Percentiles rank a stretch among this genome's conserved stretches.
These are phyloP conservation scores for Thelephora ganbajun DNA, from an alignment of 768 basidiomycete species.

Conservation along the genomic window DNA sequence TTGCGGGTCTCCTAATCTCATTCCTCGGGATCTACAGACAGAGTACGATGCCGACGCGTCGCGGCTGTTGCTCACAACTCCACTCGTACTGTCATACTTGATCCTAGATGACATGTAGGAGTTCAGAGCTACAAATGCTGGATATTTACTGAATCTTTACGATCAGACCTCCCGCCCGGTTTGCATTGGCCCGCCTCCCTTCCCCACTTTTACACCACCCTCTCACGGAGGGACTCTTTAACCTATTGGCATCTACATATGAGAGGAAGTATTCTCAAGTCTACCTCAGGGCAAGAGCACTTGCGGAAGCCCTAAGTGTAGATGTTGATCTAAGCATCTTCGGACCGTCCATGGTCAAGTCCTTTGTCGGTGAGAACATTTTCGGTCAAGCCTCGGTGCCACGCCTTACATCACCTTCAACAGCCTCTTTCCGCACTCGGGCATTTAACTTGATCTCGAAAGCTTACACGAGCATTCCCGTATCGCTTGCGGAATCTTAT, in stretches of 20 bases:
- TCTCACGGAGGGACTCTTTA: constrained; percentile 30
- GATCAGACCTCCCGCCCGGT: constrained; percentile 42
- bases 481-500: constrained; percentile 40
- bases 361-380: constrained; percentile 37
- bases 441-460: constrained; percentile 42
- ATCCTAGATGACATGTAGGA: constrained; percentile 50
- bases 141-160: background rate
- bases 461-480: constrained; percentile 50
- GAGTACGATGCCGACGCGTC: constrained; percentile 10
- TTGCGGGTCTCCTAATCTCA: constrained; percentile 1
- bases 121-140: background rate
- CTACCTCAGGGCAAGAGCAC: constrained; percentile 30
- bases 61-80: constrained; percentile 37
- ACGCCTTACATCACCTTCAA: background rate
- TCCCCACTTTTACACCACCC: constrained; percentile 28
- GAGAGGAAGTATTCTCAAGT: constrained; percentile 44
- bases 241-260: constrained; percentile 34
- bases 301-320: constrained; percentile 31
- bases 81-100: constrained; percentile 52
- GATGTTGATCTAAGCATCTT: constrained; percentile 32
- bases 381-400: background rate
- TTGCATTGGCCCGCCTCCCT: constrained; percentile 42
- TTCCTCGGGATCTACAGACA: constrained; percentile 7
- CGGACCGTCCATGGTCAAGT: constrained; percentile 27
- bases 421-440: constrained; percentile 46